Evolutionary conservation across 305 asterid genomes (phyloP), one percentile per base, ranked within the genome.

Genomic region (Ilex paraguariensis): DNA sequence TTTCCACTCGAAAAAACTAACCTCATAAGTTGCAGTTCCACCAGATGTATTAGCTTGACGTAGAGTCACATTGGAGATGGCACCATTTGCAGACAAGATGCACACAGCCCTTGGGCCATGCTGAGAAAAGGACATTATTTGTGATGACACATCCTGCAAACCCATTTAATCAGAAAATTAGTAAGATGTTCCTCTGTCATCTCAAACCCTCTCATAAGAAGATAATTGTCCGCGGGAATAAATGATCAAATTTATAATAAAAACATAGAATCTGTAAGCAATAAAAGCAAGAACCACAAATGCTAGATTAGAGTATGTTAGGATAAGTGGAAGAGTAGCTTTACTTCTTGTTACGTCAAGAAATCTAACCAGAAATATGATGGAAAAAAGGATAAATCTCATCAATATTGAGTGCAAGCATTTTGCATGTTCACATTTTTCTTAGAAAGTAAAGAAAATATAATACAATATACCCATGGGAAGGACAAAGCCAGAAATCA

Each of bases 11-110:
- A 14, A 42, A 58, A 50, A 55, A 56, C 56, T 67, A 64, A 86
- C 95, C 91, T 87, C 86, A 11, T 74, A 77, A 61, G 89, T 87
- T 28, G 84, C 89, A 14, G 91, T 80, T 76, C 87, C 89, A 13
- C 91, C 95, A 0, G 83, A 84, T 1, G 85, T 69, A 53, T 85
- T 79, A 64, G 84, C 44, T 73, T 78, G 88, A 58, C 81, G 72
- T 61, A 87, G 82, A 0, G 95, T 80, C 68, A 82, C 89, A 46
- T 73, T 73, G 7, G 95, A 87, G 64, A 87, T 50, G 40, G 72
- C 79, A 33, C 95, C 95, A 67, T 28, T 78, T 14, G 86, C 89
- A 56, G 91, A 82, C 28, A 87, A 61, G 68, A 87, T 74, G 64
- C 87, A 77, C 65, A 87, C 77, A 46, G 83, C 70, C 74, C 84